phyloP scores from a whole-genome alignment of 345 rosid genomes.

The thale cress (Arabidopsis thaliana) region TAIR10.1 NC_003070.9:17787501-17788000 shows the following conservation, averaged over 20 bases:
- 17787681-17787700: neutral
- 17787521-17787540: neutral
- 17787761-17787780: neutral
- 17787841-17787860: neutral
- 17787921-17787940: conserved; percentile 86
- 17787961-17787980: conserved; percentile 79
- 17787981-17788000: conserved; percentile 96
- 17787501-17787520: neutral
- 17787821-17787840: neutral
- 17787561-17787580: neutral
- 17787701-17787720: neutral
- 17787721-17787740: conserved; percentile 1
- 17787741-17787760: neutral
- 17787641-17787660: conserved; percentile 1
- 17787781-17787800: neutral
- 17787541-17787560: neutral
- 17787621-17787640: neutral
- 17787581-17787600: neutral
- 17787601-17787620: neutral
- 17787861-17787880: neutral
- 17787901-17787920: conserved; percentile 45
- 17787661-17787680: neutral
- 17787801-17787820: neutral
- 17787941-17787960: conserved; percentile 76
- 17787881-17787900: neutral